Evolutionary conservation across 2,329 filamentous ascomycete species (phyloP).

Genomic region (Ophiocordyceps australis): DNA sequence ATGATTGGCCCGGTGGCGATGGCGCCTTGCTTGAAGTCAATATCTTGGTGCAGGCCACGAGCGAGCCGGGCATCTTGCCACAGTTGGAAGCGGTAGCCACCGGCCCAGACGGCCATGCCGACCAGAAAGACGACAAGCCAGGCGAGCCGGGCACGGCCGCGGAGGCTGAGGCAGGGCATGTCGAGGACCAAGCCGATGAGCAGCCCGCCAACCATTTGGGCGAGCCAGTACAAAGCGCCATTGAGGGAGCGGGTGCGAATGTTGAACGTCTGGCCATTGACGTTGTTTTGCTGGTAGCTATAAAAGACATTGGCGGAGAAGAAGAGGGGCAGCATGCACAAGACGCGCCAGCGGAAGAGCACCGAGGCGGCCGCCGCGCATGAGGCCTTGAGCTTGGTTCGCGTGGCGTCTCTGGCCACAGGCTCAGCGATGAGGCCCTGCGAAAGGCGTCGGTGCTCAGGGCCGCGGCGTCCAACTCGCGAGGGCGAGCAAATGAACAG

Average conservation of each 20-base stretch:
- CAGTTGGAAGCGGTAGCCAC: constrained; percentile 47
- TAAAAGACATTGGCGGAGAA: constrained; percentile 36
- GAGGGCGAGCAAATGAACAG: constrained; percentile 27
- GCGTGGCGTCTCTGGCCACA: constrained; percentile 20
- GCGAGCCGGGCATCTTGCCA: constrained; percentile 27
- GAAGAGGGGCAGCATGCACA: constrained; percentile 31
- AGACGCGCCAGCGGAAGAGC: constrained; percentile 23
- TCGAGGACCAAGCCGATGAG: constrained; percentile 26
- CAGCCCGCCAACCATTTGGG: constrained; percentile 33
- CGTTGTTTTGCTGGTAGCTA: constrained; percentile 35
- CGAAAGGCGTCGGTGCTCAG: constrained; percentile 7
- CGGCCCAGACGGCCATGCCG: constrained; percentile 36
- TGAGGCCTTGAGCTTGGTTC: constrained; percentile 15
- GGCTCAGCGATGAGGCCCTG: constrained; percentile 3
- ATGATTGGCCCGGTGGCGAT: constrained; percentile 45
- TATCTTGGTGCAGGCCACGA: constrained; percentile 19
- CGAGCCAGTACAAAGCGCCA: constrained; percentile 32
- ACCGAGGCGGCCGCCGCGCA: constrained; percentile 17
- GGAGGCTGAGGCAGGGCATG: constrained; percentile 19
- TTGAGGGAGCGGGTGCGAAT: constrained; percentile 34
- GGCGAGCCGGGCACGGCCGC: constrained; percentile 24
- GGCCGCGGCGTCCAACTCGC: constrained; percentile 18
- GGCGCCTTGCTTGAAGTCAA: constrained; percentile 26
- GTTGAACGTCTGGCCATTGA: constrained; percentile 35
- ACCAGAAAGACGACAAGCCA: constrained; percentile 26